phyloP scores from a whole-genome alignment of 2,329 filamentous ascomycete species.

The Hirsutella thompsonii region DNA sequence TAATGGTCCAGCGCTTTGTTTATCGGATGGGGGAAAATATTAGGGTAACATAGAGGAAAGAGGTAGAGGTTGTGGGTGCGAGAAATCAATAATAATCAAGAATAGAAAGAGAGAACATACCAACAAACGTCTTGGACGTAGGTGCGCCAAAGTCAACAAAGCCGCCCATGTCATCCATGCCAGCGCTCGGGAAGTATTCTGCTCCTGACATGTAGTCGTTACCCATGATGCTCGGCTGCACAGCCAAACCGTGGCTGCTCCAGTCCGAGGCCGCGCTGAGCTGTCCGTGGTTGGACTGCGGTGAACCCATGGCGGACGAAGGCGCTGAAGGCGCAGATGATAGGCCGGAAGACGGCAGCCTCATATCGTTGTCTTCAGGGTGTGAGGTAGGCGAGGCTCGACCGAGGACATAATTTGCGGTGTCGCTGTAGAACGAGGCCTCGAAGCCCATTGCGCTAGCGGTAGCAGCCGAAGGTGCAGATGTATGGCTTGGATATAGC shows the following conservation, averaged over 20 bases:
- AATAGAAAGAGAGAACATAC: conserved; percentile 29
- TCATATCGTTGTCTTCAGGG: conserved; percentile 36
- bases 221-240: conserved; percentile 52
- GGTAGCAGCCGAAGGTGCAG: not conserved
- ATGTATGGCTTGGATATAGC: conserved; percentile 2
- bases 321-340: conserved; percentile 52
- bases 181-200: conserved; percentile 38
- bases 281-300: conserved; percentile 47
- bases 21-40: too few relatives aligned
- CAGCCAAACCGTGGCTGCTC: conserved; percentile 38
- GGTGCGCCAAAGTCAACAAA: conserved; percentile 31
- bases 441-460: conserved; percentile 28
- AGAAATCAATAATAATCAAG: too few relatives aligned
- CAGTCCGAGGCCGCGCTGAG: conserved; percentile 46
- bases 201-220: conserved; percentile 38
- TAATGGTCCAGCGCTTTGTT: too few relatives aligned
- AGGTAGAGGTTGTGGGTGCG: too few relatives aligned
- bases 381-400: conserved; percentile 36
- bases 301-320: conserved; percentile 56
- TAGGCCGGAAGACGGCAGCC: conserved; percentile 40
- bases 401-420: conserved; percentile 29
- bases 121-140: conserved; percentile 39
- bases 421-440: conserved; percentile 33
- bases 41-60: too few relatives aligned
- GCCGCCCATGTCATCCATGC: conserved; percentile 36